Evolutionary conservation across 495 filamentous ascomycete species (phyloP), one percentile per base, ranked within the genome.

Genomic region (Daldinia grandis): DNA sequence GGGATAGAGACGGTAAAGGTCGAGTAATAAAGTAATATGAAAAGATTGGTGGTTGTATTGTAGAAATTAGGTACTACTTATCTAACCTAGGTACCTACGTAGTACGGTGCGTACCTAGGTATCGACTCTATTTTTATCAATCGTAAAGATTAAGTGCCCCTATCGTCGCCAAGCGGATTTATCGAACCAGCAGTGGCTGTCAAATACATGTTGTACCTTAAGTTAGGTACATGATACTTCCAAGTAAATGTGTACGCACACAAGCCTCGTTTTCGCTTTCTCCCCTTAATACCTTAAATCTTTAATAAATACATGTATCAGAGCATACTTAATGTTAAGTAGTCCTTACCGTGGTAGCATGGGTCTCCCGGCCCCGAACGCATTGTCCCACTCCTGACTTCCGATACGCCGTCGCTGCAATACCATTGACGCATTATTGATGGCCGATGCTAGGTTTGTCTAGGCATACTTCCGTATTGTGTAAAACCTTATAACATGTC

Each of bases 1-100:
- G 33, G 31, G 42, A 47, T 47, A 19, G 42, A 53, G 30, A n/a
- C 7, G 19, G 35, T 35, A 49, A 61, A 35, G 30, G 53, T 56
- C 28, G 6, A 56, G 9, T 9, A 55, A 25, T 58, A 58, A 14
- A 31, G 31, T 58, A 40, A 56, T 56, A 33, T 1, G 30, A 31
- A 9, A 15, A 35, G 53, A 31, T 35, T 30, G 50, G 27, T 35
- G 28, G 49, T 55, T 38, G 33, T 58, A 21, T 53, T 51, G 24
- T 37, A 68, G 60, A 69, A 69, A 59, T 64, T 69, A n/a, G n/a
- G n/a, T n/a, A n/a, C n/a, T n/a, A 30, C 49, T 30, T 53, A 44
- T 7, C 40, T 44, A n/a, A n/a, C n/a, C n/a, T n/a, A n/a, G n/a
- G n/a, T n/a, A n/a, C n/a, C n/a, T n/a, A n/a, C n/a, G n/a, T 4